Evolutionary conservation across 2,329 filamentous ascomycete species (phyloP).

Genomic region (Colletotrichum spinosum): DNA sequence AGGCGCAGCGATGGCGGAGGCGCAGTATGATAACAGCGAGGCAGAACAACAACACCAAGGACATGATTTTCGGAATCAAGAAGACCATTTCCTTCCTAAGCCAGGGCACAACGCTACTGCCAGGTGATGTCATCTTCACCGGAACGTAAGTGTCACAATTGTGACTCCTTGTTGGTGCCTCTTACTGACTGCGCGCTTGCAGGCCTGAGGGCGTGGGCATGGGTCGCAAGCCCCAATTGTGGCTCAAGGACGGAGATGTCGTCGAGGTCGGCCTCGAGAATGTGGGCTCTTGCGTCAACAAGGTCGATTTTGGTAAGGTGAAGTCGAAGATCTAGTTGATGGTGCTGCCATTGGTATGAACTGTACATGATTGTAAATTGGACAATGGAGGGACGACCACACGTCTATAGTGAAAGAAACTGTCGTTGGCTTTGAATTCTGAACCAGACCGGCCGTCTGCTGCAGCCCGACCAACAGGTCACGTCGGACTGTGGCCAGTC

Average conservation of each 20-base stretch:
- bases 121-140: conserved; percentile 75
- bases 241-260: conserved; percentile 77
- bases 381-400: background rate
- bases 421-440: background rate
- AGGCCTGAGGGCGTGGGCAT: conserved; percentile 78
- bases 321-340: conserved; percentile 43
- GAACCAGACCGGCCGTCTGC: background rate
- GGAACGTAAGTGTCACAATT: conserved; percentile 61
- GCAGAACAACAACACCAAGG: conserved; percentile 65
- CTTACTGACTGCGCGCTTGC: conserved; percentile 16
- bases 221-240: conserved; percentile 74
- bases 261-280: conserved; percentile 76
- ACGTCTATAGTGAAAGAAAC: too few species aligned
- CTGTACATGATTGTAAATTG: too few species aligned
- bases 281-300: conserved; percentile 71
- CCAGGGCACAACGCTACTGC: conserved; percentile 71
- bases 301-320: conserved; percentile 46
- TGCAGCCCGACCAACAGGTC: background rate
- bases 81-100: conserved; percentile 70
- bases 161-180: conserved; percentile 11
- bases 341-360: background rate
- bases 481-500: background rate
- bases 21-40: conserved; percentile 5
- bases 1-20: background rate
- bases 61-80: conserved; percentile 73